Percentiles rank a stretch among this genome's conserved stretches.
Evolutionary conservation across 1,284 basidiomycete species (phyloP).

Genomic region (Peniophora sp.): DNA sequence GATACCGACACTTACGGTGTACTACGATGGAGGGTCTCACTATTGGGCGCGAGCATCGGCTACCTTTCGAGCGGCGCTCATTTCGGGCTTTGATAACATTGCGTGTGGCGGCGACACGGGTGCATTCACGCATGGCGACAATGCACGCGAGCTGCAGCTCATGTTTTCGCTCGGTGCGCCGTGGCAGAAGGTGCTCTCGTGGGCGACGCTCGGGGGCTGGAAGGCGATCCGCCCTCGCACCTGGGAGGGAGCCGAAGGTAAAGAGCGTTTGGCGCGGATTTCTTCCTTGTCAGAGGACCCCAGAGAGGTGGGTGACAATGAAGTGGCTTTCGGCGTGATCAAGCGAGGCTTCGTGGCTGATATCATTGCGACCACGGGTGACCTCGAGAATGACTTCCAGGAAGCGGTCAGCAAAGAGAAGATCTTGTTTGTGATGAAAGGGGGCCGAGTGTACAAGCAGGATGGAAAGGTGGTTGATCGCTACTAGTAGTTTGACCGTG

Average conservation of each 20-base stretch:
- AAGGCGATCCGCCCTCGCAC: constrained; percentile 40
- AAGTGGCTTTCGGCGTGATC: constrained; percentile 48
- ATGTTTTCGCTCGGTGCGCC: constrained; percentile 51
- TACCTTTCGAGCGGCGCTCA: constrained; percentile 39
- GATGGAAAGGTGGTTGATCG: constrained; percentile 24
- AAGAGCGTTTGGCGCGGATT: constrained; percentile 22
- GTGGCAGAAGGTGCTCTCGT: constrained; percentile 45
- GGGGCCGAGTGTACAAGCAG: constrained; percentile 40
- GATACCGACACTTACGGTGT: constrained; percentile 53
- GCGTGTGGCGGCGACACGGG: constrained; percentile 62
- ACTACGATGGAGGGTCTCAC: constrained; percentile 27
- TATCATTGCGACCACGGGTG: constrained; percentile 42
- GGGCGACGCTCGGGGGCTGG: constrained; percentile 57
- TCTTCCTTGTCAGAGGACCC: constrained; percentile 21
- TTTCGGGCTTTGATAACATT: constrained; percentile 34
- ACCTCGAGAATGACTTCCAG: constrained; percentile 42
- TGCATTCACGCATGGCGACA: constrained; percentile 53
- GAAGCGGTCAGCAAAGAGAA: constrained; percentile 32
- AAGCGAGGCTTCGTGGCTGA: constrained; percentile 51
- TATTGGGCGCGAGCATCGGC: constrained; percentile 30
- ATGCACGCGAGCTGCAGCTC: constrained; percentile 52
- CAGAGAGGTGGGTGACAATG: constrained; percentile 38
- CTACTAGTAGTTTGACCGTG: no score
- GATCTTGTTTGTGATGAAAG: constrained; percentile 54
- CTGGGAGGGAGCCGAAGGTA: constrained; percentile 38